These are phyloP conservation scores for Cystobasidium onofrii DNA, from an alignment of 768 basidiomycete genomes.

Conservation along the genomic window DNA sequence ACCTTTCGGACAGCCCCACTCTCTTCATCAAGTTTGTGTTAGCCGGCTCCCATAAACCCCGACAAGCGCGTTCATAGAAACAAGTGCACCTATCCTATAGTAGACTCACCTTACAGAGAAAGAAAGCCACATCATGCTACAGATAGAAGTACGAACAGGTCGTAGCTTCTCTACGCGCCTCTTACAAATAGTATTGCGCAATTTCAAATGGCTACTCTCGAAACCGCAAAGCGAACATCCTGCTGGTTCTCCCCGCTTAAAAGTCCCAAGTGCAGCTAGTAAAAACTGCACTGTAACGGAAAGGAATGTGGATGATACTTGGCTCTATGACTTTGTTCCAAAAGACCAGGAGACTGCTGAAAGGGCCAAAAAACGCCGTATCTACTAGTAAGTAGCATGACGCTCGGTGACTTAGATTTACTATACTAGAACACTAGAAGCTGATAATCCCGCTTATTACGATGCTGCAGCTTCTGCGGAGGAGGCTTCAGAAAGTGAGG, in stretches of 20 bases:
- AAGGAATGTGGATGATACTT: constrained; percentile 7
- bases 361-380: neutral
- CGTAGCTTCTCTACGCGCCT: neutral
- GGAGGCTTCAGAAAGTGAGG: constrained; percentile 9
- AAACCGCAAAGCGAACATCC: neutral
- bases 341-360: neutral
- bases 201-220: neutral
- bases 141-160: neutral
- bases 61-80: no score
- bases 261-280: neutral
- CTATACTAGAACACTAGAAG: no score
- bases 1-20: no score
- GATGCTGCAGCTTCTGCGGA: constrained; percentile 5
- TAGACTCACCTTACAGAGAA: no score
- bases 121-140: neutral
- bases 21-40: no score
- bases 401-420: no score
- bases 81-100: no score
- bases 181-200: neutral
- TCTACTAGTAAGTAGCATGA: constrained; percentile 16
- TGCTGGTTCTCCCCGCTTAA: neutral
- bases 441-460: no score
- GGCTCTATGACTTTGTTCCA: constrained; percentile 10
- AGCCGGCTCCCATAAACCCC: no score
- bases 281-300: constrained; percentile 4